A percentile compares a stretch with the other conserved stretches of the same genome.
These are phyloP conservation scores for Kwoniella mangroviensis DNA, from an alignment of 768 basidiomycete species.

Conservation along the genomic window DNA sequence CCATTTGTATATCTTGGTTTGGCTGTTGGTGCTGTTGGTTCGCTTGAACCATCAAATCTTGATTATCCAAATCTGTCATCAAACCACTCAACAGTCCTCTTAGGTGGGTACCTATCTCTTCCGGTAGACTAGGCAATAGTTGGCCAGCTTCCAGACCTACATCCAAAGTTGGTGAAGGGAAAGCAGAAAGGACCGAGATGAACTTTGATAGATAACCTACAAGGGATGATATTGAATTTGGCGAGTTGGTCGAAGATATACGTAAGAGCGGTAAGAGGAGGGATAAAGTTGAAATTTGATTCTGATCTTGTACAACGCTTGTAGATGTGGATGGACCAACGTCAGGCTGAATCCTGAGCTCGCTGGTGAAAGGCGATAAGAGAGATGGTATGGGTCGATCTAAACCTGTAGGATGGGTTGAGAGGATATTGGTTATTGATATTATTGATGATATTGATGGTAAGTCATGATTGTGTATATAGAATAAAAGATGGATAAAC, in stretches of 20 bases:
- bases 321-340: slow-evolving; percentile 44
- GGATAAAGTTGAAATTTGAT: slow-evolving; percentile 21
- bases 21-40: neutral
- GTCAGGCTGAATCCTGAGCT: slow-evolving; percentile 19
- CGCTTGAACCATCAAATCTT: slow-evolving; percentile 2
- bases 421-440: slow-evolving; percentile 25
- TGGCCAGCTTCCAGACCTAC: slow-evolving; percentile 44
- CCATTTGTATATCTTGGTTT: slow-evolving; percentile 9
- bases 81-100: slow-evolving; percentile 39
- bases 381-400: slow-evolving; percentile 29
- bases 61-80: slow-evolving; percentile 46
- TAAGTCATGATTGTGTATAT: slow-evolving; percentile 6
- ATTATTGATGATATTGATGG: slow-evolving; percentile 10
- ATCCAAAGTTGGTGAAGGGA: slow-evolving; percentile 47
- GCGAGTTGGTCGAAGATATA: slow-evolving; percentile 24
- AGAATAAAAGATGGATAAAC: slow-evolving; percentile 21
- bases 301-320: slow-evolving; percentile 6
- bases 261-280: slow-evolving; percentile 40
- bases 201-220: slow-evolving; percentile 16
- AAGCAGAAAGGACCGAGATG: slow-evolving; percentile 30
- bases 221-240: slow-evolving; percentile 22
- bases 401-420: slow-evolving; percentile 22
- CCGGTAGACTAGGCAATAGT: slow-evolving; percentile 36
- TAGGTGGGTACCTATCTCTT: slow-evolving; percentile 34
- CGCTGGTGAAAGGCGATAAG: slow-evolving; percentile 8